These are phyloP conservation scores for Ettlia oleoabundans DNA, from an alignment of 139 green algal genomes.

Conservation along the genomic window DNA sequence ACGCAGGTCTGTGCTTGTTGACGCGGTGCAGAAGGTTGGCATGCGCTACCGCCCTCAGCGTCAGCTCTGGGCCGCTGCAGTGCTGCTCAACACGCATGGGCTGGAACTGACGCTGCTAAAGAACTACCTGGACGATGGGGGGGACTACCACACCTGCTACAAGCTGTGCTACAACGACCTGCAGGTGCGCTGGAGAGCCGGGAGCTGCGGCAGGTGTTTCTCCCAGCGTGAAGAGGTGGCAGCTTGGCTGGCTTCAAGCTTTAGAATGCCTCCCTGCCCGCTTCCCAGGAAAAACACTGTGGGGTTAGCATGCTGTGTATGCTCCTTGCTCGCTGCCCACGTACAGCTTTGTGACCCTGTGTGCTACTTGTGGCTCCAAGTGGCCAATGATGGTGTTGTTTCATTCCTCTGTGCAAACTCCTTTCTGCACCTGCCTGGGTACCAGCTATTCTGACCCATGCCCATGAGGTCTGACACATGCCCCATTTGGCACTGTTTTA, in stretches of 20 bases:
- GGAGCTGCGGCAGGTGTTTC: neutral
- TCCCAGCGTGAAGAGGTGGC: neutral
- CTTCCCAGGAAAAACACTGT: too few relatives aligned
- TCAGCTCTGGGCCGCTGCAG: constrained; percentile 46
- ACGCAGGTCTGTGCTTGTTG: constrained; percentile 52
- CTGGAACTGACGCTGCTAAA: constrained; percentile 68
- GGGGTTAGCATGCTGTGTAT: too few relatives aligned
- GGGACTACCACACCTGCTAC: constrained; percentile 68
- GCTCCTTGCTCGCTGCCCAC: too few relatives aligned
- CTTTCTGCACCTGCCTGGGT: too few relatives aligned
- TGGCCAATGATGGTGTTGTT: too few relatives aligned
- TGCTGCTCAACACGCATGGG: constrained; percentile 56
- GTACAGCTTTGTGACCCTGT: too few relatives aligned
- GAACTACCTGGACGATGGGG: constrained; percentile 58
- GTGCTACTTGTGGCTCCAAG: too few relatives aligned
- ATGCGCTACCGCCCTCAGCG: constrained; percentile 54
- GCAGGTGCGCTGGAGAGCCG: constrained; percentile 32
- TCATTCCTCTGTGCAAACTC: too few relatives aligned
- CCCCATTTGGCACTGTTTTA: neutral
- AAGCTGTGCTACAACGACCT: constrained; percentile 71
- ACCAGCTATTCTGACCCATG: too few relatives aligned
- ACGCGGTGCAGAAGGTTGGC: constrained; percentile 67
- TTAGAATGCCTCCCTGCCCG: too few relatives aligned
- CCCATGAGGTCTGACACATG: too few relatives aligned
- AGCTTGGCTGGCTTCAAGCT: neutral